phyloP scores from a whole-genome alignment of 352 stramenopile species.

The Phytophthora sojae region DNA sequence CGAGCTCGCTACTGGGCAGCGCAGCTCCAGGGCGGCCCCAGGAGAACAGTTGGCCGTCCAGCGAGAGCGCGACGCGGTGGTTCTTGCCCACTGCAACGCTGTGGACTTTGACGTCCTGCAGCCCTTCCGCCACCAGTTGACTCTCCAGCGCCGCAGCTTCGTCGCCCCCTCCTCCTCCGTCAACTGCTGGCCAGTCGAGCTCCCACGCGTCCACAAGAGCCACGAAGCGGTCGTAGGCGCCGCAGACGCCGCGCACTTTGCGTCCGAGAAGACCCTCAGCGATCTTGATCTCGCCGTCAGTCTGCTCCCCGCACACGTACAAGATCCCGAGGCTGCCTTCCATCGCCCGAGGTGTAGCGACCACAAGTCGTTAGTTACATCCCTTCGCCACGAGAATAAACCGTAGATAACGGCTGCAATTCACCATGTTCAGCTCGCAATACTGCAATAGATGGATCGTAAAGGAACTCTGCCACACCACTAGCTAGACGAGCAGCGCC shows the following conservation, averaged over 20 bases:
- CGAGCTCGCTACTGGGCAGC: slow-evolving; percentile 52
- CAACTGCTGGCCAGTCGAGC: slow-evolving; percentile 47
- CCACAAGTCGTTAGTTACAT: not conserved
- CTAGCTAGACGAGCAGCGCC: not conserved
- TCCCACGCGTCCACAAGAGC: slow-evolving; percentile 64
- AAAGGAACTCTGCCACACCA: too few relatives aligned
- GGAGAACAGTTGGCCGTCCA: slow-evolving; percentile 73
- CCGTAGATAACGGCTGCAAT: not conserved
- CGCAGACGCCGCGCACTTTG: slow-evolving; percentile 64
- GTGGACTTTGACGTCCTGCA: slow-evolving; percentile 62
- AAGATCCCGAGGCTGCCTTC: slow-evolving; percentile 58
- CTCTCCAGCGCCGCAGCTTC: slow-evolving; percentile 32
- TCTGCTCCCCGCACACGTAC: slow-evolving; percentile 55
- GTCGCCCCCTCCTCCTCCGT: slow-evolving; percentile 1
- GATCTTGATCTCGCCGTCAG: slow-evolving; percentile 32
- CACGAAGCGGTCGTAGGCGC: slow-evolving; percentile 55
- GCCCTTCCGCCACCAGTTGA: slow-evolving; percentile 38
- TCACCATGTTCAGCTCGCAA: too few relatives aligned
- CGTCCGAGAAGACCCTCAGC: slow-evolving; percentile 47
- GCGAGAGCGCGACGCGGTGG: slow-evolving; percentile 63
- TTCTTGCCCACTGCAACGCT: slow-evolving; percentile 59
- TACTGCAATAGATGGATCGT: too few relatives aligned
- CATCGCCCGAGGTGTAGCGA: slow-evolving; percentile 5
- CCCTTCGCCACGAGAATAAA: slow-evolving; percentile 8
- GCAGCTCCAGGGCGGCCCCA: slow-evolving; percentile 50